These are phyloP conservation scores for Diddensiella transvaalensis DNA, from an alignment of 805 yeast genomes.

Conservation along the genomic window DNA sequence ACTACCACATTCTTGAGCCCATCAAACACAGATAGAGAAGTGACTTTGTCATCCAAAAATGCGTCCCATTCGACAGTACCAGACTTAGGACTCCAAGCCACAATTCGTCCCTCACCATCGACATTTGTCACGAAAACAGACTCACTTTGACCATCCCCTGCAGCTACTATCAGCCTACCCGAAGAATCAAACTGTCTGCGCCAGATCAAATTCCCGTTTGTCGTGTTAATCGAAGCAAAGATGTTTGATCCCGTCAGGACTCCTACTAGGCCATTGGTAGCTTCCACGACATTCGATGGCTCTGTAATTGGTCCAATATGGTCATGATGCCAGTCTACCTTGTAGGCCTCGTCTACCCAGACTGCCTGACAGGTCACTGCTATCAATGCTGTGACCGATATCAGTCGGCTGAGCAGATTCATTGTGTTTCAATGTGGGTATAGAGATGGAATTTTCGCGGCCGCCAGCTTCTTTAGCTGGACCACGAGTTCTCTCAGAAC, in stretches of 20 bases:
- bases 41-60: background rate
- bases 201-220: slow-evolving; percentile 31
- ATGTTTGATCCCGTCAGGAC: slow-evolving; percentile 23
- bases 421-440: background rate
- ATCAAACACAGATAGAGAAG: background rate
- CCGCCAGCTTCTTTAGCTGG: too few relatives aligned
- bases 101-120: slow-evolving; percentile 5
- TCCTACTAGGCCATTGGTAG: slow-evolving; percentile 16
- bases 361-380: slow-evolving; percentile 27
- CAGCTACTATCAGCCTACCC: background rate
- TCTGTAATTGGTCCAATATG: slow-evolving; percentile 24
- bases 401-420: background rate
- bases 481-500: too few relatives aligned
- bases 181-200: slow-evolving; percentile 19
- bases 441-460: background rate
- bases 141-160: background rate
- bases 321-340: slow-evolving; percentile 32
- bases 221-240: slow-evolving; percentile 24
- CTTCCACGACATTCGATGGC: slow-evolving; percentile 2
- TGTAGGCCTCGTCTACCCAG: slow-evolving; percentile 33
- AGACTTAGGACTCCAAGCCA: slow-evolving; percentile 7
- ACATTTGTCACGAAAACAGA: background rate
- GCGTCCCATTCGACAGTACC: slow-evolving; percentile 9
- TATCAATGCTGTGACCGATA: background rate
- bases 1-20: slow-evolving; percentile 1